Evolutionary conservation across 2,329 filamentous ascomycete genomes (phyloP).

Genomic region (Beauveria medogensis): DNA sequence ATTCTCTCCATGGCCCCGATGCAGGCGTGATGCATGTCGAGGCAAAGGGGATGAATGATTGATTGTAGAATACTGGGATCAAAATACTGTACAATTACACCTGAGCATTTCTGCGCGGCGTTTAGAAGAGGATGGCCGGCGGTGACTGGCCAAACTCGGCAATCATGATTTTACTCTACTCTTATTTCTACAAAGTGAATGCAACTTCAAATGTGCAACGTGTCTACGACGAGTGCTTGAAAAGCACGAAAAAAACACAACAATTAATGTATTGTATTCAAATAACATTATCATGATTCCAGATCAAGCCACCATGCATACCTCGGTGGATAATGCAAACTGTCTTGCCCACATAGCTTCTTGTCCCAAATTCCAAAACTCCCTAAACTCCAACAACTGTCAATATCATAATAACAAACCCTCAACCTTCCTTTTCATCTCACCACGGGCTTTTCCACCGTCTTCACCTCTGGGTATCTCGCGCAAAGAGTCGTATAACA

Average conservation of each 20-base stretch:
- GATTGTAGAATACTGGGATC: too few relatives aligned
- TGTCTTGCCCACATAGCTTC: background rate
- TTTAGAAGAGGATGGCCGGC: constrained; percentile 18
- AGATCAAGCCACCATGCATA: background rate
- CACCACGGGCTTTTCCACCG: background rate
- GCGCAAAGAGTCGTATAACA: constrained; percentile 3
- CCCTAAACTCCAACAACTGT: background rate
- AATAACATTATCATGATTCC: background rate
- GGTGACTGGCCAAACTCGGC: background rate
- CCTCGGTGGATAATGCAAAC: background rate
- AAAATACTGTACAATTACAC: constrained; percentile 20
- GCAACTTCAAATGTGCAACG: background rate
- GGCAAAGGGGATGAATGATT: background rate
- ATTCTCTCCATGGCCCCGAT: constrained; percentile 88
- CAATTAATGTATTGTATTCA: background rate
- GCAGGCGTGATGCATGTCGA: constrained; percentile 37
- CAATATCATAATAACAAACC: background rate
- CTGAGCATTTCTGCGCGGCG: constrained; percentile 27
- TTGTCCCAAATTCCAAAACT: background rate
- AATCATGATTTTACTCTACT: constrained; percentile 4
- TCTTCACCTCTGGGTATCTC: constrained; percentile 7
- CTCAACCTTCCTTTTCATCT: background rate
- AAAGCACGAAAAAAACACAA: background rate
- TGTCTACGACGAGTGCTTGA: background rate
- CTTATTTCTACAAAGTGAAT: background rate